phyloP scores from a whole-genome alignment of 2,329 filamentous ascomycete genomes.

The Saccharata proteae region DNA sequence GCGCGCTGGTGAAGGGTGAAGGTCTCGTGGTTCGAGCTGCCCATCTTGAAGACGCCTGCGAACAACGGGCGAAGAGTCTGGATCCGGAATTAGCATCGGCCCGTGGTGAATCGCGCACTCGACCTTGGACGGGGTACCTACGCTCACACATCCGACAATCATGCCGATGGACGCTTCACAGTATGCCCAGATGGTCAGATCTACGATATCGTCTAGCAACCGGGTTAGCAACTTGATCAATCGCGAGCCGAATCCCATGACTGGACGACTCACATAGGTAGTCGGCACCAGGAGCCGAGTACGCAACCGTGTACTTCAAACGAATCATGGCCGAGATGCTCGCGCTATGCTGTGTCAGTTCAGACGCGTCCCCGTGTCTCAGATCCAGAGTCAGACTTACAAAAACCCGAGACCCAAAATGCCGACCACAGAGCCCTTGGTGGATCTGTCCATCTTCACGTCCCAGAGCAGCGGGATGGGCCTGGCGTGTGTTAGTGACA shows the following conservation, averaged over 20 bases:
- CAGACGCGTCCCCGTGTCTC: slow-evolving; percentile 11
- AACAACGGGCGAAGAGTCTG: slow-evolving; percentile 22
- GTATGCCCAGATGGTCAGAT: slow-evolving; percentile 26
- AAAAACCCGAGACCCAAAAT: slow-evolving; percentile 17
- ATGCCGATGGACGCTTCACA: slow-evolving; percentile 23
- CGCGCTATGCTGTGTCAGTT: slow-evolving; percentile 3
- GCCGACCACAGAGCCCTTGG: slow-evolving; percentile 13
- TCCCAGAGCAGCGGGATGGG: slow-evolving; percentile 15
- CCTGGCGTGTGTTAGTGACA: no score
- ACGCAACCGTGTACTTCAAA: slow-evolving; percentile 22
- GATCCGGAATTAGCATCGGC: no score
- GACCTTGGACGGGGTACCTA: no score
- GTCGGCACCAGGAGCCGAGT: slow-evolving; percentile 19
- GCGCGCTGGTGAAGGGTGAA: no score
- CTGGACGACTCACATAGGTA: slow-evolving; percentile 14
- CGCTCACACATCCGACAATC: slow-evolving; percentile 16
- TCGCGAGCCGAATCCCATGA: background rate
- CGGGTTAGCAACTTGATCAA: background rate
- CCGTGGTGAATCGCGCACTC: no score
- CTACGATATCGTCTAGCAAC: slow-evolving; percentile 16
- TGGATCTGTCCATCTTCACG: slow-evolving; percentile 15
- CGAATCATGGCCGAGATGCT: slow-evolving; percentile 17
- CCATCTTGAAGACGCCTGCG: slow-evolving; percentile 13
- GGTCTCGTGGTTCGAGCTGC: slow-evolving; percentile 5
- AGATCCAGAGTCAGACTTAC: slow-evolving; percentile 8